phyloP scores from a whole-genome alignment of 2,329 filamentous ascomycete genomes.

The Plenodomus tracheiphilus region DNA sequence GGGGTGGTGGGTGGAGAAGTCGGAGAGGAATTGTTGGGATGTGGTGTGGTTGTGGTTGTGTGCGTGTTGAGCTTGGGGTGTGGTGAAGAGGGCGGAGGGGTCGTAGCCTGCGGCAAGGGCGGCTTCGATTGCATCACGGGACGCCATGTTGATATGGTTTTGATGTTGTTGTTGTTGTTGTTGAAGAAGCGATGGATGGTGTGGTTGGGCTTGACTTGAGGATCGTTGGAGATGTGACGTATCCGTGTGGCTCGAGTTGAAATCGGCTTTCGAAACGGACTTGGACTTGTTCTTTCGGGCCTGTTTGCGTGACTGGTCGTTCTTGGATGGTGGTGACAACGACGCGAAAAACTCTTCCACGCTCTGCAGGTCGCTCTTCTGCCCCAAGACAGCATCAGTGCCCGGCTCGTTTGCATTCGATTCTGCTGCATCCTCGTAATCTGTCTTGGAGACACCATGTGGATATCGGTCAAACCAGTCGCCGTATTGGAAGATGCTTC shows the following conservation, averaged over 20 bases:
- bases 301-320: conserved; percentile 54
- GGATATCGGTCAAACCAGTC: conserved; percentile 98
- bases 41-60: conserved; percentile 22
- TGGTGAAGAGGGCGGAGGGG: conserved; percentile 29
- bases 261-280: conserved; percentile 35
- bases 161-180: conserved; percentile 31
- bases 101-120: conserved; percentile 34
- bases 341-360: conserved; percentile 93
- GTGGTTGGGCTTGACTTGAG: conserved; percentile 25
- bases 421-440: conserved; percentile 76
- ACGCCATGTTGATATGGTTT: conserved; percentile 34
- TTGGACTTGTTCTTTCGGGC: conserved; percentile 50
- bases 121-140: conserved; percentile 33
- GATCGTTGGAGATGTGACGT: conserved; percentile 21
- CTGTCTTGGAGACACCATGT: conserved; percentile 81
- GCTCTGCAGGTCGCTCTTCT: conserved; percentile 87
- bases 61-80: conserved; percentile 22
- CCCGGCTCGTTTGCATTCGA: conserved; percentile 73
- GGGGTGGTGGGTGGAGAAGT: conserved; percentile 42
- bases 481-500: conserved; percentile 85
- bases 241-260: conserved; percentile 30
- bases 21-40: conserved; percentile 48
- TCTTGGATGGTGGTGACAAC: conserved; percentile 64
- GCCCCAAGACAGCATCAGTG: conserved; percentile 85
- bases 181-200: conserved; percentile 24